Evolutionary conservation across 2,329 filamentous ascomycete species (phyloP).

Genomic region (Venturia oleaginea): DNA sequence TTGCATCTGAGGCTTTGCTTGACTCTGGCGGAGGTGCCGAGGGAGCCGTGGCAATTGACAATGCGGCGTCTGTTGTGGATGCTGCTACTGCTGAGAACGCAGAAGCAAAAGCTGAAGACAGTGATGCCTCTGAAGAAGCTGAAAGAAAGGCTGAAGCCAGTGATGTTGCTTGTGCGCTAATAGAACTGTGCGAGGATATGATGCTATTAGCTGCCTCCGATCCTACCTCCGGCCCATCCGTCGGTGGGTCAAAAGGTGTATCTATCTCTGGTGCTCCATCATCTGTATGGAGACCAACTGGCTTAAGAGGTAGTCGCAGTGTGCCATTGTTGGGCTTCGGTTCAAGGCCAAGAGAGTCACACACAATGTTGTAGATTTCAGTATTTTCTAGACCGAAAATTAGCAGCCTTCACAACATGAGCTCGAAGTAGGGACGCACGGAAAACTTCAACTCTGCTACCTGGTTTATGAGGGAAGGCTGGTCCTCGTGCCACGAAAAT

Average conservation of each 20-base stretch:
- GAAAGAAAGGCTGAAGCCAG: not conserved
- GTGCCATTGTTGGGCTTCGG: constrained; percentile 84
- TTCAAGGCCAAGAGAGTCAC: constrained; percentile 68
- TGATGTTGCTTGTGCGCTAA: not conserved
- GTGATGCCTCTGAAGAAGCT: not conserved
- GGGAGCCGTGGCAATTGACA: not conserved
- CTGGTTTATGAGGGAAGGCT: constrained; percentile 77
- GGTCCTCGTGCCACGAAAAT: constrained; percentile 90
- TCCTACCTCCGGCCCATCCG: not conserved
- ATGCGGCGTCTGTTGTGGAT: not conserved
- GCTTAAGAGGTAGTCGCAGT: constrained; percentile 58
- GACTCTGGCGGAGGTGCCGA: not conserved
- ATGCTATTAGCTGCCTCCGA: not conserved
- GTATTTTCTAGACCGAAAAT: constrained; percentile 62
- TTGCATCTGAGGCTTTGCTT: not conserved
- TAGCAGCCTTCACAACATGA: not conserved
- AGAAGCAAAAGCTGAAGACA: not conserved
- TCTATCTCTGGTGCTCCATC: constrained; percentile 36
- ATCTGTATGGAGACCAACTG: constrained; percentile 52
- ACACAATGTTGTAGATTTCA: constrained; percentile 90
- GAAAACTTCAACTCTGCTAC: constrained; percentile 71
- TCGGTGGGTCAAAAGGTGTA: constrained; percentile 45
- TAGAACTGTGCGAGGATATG: not conserved
- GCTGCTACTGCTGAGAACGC: not conserved
- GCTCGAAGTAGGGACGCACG: constrained; percentile 48